Evolutionary conservation across 2,329 filamentous ascomycete species (phyloP), one percentile per base, ranked within the genome.

Genomic region (Pezicula neosporulosa): DNA sequence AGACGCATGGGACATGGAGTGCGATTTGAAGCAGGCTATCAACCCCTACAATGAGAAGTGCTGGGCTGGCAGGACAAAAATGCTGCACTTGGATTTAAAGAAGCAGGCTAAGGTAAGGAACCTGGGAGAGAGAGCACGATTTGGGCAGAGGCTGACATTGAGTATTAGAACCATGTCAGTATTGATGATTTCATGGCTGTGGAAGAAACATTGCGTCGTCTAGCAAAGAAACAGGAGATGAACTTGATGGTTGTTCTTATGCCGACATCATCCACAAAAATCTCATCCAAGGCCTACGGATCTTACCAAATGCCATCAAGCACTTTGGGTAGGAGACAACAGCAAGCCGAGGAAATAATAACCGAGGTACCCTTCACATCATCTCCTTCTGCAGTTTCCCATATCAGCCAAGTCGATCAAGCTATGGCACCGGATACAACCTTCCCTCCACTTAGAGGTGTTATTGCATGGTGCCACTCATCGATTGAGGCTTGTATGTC

Each of bases 391-490:
- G 37, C 50, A n/a, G 28, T 21, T 4, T 44, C 47, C 38, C 8
- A 44, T 27, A 48, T 49, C 19, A 56, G 59, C 35, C 50, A 55
- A 46, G 46, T 60, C 6, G 47, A 47, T 48, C 55, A 9, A 55
- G 51, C 35, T 47, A 55, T 30, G 55, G 54, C 27, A 41, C 45
- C 44, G 21, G 61, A 59, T 8, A 55, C 57, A 6, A 53, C 55
- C 6, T 27, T 41, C 27, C 49, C 52, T 24, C 59, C 58, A 6
- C 50, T 66, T 24, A 52, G 41, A 19, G 58, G 62, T 18, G 51
- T 66, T 19, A 56, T 92, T 44, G 86, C 89, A 6, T 71, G 82
- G 43, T 97, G 93, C 78, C 93, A 95, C 76, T 68, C 76, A 48
- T 85, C 85, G 2, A 72, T 83, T 60, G 82, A 85, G 38, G 75